Percentiles rank a stretch among this genome's conserved stretches.
phyloP scores from a whole-genome alignment of 2,329 filamentous ascomycete genomes.

The Coniochaeta ligniaria region DNA sequence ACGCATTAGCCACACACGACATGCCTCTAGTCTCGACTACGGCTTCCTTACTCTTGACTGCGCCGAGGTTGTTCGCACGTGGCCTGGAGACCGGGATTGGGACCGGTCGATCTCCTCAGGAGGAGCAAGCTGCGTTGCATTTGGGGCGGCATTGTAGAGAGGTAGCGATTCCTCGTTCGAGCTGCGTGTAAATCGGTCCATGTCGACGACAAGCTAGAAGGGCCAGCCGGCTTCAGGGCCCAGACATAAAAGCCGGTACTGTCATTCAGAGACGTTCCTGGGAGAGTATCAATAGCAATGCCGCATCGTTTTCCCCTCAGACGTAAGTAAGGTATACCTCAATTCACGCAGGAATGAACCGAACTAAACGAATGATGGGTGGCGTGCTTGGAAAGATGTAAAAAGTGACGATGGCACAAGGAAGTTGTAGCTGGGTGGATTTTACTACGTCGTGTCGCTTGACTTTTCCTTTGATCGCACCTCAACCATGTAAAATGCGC shows the following conservation, averaged over 20 bases:
- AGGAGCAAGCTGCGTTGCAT: slow-evolving; percentile 19
- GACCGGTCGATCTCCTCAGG: slow-evolving; percentile 22
- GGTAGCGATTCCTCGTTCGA: slow-evolving; percentile 26
- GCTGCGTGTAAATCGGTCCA: slow-evolving; percentile 17
- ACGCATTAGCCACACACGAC: slow-evolving; percentile 9
- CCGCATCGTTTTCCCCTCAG: neutral
- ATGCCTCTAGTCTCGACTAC: too few species aligned
- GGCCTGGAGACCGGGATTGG: slow-evolving; percentile 24
- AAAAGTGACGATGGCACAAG: neutral
- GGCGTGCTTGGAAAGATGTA: neutral
- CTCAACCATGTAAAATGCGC: neutral
- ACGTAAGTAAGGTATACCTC: neutral
- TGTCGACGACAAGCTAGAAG: slow-evolving; percentile 4
- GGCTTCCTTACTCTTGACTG: slow-evolving; percentile 43
- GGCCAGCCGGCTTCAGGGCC: slow-evolving; percentile 1
- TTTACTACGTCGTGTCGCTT: neutral
- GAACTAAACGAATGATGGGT: neutral
- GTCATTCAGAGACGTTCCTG: neutral
- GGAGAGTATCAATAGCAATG: neutral
- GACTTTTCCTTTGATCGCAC: neutral
- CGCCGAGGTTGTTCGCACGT: slow-evolving; percentile 43
- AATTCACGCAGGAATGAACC: neutral
- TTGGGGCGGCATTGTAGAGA: slow-evolving; percentile 22
- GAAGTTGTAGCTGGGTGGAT: neutral
- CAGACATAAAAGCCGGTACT: slow-evolving; percentile 2